Evolutionary conservation across 2,329 filamentous ascomycete species (phyloP), one percentile per base, ranked within the genome.

Genomic region (Verticillium dahliae): DNA sequence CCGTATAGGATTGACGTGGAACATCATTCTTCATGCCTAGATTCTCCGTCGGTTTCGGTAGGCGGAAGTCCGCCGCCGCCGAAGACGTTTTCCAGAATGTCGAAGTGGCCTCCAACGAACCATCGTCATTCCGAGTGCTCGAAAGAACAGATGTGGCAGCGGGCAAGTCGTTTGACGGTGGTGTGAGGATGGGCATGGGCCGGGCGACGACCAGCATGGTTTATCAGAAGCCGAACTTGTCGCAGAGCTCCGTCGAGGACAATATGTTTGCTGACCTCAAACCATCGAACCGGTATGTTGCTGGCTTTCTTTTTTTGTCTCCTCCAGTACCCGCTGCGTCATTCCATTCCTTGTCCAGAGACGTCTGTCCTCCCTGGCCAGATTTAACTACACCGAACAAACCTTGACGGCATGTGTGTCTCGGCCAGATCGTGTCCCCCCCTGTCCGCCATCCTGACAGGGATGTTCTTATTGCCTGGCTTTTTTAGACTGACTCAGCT

Each of bases 241-340:
- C 72, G 3, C 77, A 81, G 50, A 55, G 74, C 13, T 68, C 69
- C n/a, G 67, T 71, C 35, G 78, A 80, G 33, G 82, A 84, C 65
- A 86, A 86, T 69, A 80, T 86, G 65, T 86, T 87, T 71, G 79
- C 81, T 22, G 81, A 81, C 56, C 71, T 84, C 61, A 85, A 85
- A 67, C 72, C 73, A 35, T 82, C 79, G 63, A 82, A 80, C 63
- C 80, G 84, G 83, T 86, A 79, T 69, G 83, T 80, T 63, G 61
- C 65, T 60, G 58, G 59, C 55, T 45, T 61, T 64, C 57, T 63
- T 57, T 56, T 61, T 57, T 60, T 64, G 54, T 56, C 59, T n/a
- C 34, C 31, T 61, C 50, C 59, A 57, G 61, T 60, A 57, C 54
- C 27, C 27, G 18, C 54, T 56, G 33, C 22, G 58, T 55, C 45